Percentiles rank a stretch among this genome's conserved stretches.
Conservation (phyloP, 1,284 basidiomycete species). For the Ustilago bromivora region DNA sequence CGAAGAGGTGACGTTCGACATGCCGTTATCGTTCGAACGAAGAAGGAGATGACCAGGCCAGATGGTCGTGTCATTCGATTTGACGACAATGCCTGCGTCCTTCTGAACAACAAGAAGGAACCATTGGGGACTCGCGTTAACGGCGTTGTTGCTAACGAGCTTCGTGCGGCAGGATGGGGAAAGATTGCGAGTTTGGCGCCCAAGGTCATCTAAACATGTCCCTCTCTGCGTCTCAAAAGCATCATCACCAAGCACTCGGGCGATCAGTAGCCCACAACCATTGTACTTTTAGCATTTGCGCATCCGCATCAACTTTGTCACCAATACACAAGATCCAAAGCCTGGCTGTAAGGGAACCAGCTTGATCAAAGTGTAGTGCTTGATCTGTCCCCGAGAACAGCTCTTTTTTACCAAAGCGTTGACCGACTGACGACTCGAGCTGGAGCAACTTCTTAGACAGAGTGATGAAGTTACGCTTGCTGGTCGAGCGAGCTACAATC, state of each 20-base stretch:
- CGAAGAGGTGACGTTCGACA: constrained; percentile 91
- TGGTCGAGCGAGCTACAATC: background rate
- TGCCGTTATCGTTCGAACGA: constrained; percentile 92
- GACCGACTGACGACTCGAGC: background rate
- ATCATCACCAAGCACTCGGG: background rate
- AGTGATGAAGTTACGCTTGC: background rate
- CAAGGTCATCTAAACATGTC: constrained; percentile 76
- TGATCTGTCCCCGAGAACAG: no score
- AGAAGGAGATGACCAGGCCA: constrained; percentile 83
- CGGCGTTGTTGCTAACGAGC: constrained; percentile 89
- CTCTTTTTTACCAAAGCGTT: no score
- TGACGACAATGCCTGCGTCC: constrained; percentile 96
- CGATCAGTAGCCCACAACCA: background rate
- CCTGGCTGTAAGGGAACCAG: no score
- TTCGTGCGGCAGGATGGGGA: constrained; percentile 91
- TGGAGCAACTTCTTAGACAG: background rate
- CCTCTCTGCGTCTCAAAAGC: constrained; percentile 13
- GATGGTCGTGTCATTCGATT: constrained; percentile 89
- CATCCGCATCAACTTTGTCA: constrained; percentile 15
- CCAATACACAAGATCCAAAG: constrained; percentile 4
- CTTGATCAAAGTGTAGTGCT: no score
- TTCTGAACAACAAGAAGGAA: constrained; percentile 96
- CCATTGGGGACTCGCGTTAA: constrained; percentile 95
- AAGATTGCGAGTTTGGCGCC: constrained; percentile 93
- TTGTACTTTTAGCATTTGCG: constrained; percentile 37